phyloP scores from a whole-genome alignment of 495 filamentous ascomycete species.

The Neurospora sp. region DNA sequence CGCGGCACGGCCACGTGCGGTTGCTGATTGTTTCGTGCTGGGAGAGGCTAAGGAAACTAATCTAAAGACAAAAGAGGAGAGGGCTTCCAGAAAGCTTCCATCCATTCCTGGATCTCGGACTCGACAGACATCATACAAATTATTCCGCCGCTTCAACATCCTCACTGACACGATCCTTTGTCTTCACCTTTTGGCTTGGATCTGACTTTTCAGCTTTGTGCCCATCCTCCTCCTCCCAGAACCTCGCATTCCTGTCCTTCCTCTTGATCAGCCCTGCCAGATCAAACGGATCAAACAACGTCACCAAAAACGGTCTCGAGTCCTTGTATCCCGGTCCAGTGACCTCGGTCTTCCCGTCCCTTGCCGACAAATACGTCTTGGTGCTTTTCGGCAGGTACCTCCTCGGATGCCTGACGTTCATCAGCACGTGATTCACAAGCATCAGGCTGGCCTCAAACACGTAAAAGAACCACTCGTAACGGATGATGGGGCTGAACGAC shows the following conservation, averaged over 20 bases:
- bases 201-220: neutral
- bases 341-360: constrained; percentile 56
- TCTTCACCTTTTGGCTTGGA: neutral
- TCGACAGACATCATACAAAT: neutral
- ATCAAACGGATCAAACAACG: constrained; percentile 60
- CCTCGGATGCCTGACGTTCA: constrained; percentile 56
- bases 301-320: constrained; percentile 38
- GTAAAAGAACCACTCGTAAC: constrained; percentile 65
- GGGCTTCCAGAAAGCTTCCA: neutral
- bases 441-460: constrained; percentile 59
- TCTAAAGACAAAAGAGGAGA: neutral
- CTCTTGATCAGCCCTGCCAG: constrained; percentile 45
- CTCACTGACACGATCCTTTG: neutral
- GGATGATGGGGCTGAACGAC: constrained; percentile 41
- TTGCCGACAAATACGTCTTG: constrained; percentile 49
- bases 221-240: constrained; percentile 38
- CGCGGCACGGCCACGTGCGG: neutral
- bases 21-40: neutral
- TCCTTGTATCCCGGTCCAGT: constrained; percentile 55
- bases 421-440: constrained; percentile 48
- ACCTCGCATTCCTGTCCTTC: constrained; percentile 34
- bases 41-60: neutral
- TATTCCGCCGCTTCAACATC: neutral
- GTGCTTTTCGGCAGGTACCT: constrained; percentile 49
- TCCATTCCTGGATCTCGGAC: neutral